Percentiles rank a stretch among this genome's conserved stretches.
phyloP scores from a whole-genome alignment of 352 stramenopile genomes.

The Globisporangium iwayamae region DNA sequence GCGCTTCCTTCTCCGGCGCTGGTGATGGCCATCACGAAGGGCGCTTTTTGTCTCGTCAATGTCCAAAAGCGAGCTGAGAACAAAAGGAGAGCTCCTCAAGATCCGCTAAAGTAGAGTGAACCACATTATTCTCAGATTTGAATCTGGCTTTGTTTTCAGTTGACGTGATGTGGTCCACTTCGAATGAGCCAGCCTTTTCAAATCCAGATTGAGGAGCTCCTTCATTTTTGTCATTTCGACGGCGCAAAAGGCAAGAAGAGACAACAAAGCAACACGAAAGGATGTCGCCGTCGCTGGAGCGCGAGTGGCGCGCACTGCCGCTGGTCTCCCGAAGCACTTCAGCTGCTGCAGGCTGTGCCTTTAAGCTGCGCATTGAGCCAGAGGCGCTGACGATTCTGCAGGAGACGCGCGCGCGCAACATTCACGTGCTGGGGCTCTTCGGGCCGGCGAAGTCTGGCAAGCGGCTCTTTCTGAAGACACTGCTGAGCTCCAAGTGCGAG shows the following conservation, averaged over 20 bases:
- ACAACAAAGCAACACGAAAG: constrained; percentile 22
- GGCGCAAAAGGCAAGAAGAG: constrained; percentile 7
- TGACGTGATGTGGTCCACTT: too few relatives aligned
- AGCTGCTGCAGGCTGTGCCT: neutral
- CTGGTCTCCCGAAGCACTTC: constrained; percentile 21
- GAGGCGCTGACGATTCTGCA: constrained; percentile 25
- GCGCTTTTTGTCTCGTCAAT: constrained; percentile 13
- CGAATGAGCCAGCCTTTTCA: too few relatives aligned
- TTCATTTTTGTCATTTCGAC: constrained; percentile 4
- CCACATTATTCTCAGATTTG: constrained; percentile 2
- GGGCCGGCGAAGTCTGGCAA: constrained; percentile 37
- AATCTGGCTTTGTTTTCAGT: too few relatives aligned
- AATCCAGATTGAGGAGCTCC: neutral
- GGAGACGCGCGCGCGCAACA: constrained; percentile 7
- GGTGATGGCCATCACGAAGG: constrained; percentile 6
- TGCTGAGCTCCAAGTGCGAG: constrained; percentile 28
- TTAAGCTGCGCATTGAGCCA: constrained; percentile 15
- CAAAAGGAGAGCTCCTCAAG: constrained; percentile 7
- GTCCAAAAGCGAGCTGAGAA: neutral
- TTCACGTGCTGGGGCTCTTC: constrained; percentile 46
- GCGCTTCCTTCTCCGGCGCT: neutral
- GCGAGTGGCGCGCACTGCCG: constrained; percentile 40
- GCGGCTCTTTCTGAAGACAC: constrained; percentile 40
- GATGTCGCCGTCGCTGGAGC: constrained; percentile 19
- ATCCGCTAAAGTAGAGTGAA: constrained; percentile 3